Base-by-base conservation (phyloP, 2,329 filamentous ascomycete species). In the Talaromyces sp. region DNA sequence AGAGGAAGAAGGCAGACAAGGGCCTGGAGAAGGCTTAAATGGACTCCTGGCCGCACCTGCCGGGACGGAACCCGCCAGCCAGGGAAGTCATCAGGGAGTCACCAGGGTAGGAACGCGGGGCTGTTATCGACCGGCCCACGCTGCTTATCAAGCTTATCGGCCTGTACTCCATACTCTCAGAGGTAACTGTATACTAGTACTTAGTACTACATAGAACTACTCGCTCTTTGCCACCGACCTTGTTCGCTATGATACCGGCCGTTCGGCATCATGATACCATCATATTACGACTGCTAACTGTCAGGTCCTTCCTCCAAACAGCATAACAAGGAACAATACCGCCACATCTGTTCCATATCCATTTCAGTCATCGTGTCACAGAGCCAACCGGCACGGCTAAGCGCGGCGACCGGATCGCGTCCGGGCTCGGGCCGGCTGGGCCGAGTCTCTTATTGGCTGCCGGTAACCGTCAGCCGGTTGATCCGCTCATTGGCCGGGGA, bases 321-420 rank as follows among this genome's bases (percentile, higher is more conserved):
- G 14, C 7, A 16, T 3, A 40, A 40, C 36, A 40, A 40, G 23
- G 23, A 40, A 14, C 36, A 36, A 36, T 14, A 1, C 16, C 34
- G 34, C 34, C 34, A 36, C 34, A 36, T 14, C 14, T 36, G 23
- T 23, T 23, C 23, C 34, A 36, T 5, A 36, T 4, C 14, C 16
- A 16, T 12, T 36, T 5, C 14, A 36, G 4, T 14, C 34, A 16
- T 33, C 23, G 23, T 23, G 23, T 23, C 14, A 28, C 10, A 52
- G 28, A 52, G 50, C 23, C 2, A 31, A 53, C 50, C 50, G 50
- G 23, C 33, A 42, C 55, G 59, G 59, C 59, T 56, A 61, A 34
- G 53, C 56, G 36, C 60, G 60, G 60, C 60, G 50, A 61, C 60
- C 60, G 60, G 60, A 53, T 61, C 36, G n/a, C 6, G 16, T 36